Conservation (phyloP, 1,139 yeast genomes). For the Saccharomyces pastorianus region DNA sequence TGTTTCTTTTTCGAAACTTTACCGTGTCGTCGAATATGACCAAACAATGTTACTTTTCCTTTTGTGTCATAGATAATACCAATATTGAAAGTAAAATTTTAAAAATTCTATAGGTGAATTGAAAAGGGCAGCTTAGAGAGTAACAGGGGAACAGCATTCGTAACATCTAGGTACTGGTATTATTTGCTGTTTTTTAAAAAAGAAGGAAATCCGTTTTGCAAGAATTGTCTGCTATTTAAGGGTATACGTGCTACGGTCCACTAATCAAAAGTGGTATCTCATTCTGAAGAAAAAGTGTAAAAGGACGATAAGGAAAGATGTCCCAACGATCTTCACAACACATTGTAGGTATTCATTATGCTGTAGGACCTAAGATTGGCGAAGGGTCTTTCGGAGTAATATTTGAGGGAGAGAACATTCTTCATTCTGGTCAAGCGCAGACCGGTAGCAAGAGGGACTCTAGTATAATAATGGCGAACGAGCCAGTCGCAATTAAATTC, state of each 20-base stretch:
- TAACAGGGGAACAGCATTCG: not conserved
- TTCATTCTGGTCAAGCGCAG: slow-evolving; percentile 37
- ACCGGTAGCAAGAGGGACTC: slow-evolving; percentile 3
- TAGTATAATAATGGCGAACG: slow-evolving; percentile 1
- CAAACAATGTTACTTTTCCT: not conserved
- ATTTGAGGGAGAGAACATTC: slow-evolving; percentile 85
- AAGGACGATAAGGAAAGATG: not conserved
- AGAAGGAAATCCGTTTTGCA: not conserved
- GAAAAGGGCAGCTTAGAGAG: not conserved
- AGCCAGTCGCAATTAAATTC: slow-evolving; percentile 60
- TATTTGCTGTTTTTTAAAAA: not conserved
- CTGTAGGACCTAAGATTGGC: slow-evolving; percentile 93
- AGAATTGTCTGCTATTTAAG: not conserved
- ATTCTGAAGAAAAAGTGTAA: slow-evolving; percentile 2
- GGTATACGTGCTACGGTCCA: not conserved
- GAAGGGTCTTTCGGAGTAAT: slow-evolving; percentile 98
- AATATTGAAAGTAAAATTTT: not conserved
- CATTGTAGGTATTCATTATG: slow-evolving; percentile 73
- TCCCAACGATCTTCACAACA: slow-evolving; percentile 17
- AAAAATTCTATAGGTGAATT: not conserved
- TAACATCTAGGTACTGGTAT: not conserved
- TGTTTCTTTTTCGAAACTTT: slow-evolving; percentile 4
- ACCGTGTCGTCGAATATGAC: not conserved
- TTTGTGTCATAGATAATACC: not conserved
- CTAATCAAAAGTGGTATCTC: slow-evolving; percentile 1